Evolutionary conservation across 352 stramenopile species (phyloP).

Genomic region (Globisporangium splendens): DNA sequence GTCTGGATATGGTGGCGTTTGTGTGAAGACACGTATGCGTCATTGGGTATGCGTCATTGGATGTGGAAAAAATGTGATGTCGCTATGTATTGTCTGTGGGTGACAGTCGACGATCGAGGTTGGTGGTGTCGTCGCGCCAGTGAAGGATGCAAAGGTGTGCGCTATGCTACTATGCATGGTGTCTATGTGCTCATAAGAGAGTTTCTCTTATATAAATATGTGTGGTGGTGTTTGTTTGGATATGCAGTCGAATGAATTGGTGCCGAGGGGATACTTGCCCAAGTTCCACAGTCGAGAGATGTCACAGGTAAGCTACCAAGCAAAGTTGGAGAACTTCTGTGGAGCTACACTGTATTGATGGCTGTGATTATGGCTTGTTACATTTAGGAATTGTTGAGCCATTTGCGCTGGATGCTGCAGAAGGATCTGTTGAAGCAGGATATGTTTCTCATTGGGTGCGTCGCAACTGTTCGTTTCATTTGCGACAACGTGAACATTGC

Average conservation of each 20-base stretch:
- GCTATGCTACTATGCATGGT: neutral
- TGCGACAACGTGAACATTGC: too few species aligned
- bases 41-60: too few species aligned
- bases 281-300: constrained; percentile 28
- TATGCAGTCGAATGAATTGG: constrained; percentile 37
- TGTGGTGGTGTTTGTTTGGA: neutral
- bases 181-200: neutral
- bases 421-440: constrained; percentile 83
- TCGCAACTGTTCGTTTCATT: neutral
- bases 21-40: too few species aligned
- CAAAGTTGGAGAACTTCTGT: too few species aligned
- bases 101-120: constrained; percentile 47
- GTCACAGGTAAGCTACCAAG: constrained; percentile 28
- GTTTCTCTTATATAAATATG: neutral
- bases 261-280: constrained; percentile 58
- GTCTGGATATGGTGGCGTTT: neutral
- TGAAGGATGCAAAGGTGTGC: constrained; percentile 27
- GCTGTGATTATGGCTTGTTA: too few species aligned
- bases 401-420: constrained; percentile 87
- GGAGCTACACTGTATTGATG: too few species aligned
- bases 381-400: constrained; percentile 65
- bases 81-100: neutral
- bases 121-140: constrained; percentile 42
- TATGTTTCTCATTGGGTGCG: constrained; percentile 85
- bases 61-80: too few species aligned